Evolutionary conservation across 106 monocot genomes (phyloP).

Genomic region (Acanthochlamys bracteata): DNA sequence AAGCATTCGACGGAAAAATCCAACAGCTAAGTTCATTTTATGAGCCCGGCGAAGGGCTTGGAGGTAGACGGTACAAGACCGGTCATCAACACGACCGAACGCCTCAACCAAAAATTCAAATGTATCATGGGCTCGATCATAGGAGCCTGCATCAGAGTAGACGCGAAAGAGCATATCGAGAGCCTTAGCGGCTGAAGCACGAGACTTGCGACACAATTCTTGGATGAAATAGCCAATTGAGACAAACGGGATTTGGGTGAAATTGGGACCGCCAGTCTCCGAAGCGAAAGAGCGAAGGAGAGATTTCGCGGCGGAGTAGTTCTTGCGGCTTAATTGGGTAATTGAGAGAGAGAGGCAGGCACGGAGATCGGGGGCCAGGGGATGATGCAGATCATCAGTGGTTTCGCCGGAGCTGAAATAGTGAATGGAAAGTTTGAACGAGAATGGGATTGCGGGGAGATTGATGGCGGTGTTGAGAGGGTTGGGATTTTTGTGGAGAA

Average conservation of each 20-base stretch:
- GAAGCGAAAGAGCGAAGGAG: slow-evolving; percentile 39
- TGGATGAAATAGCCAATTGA: slow-evolving; percentile 36
- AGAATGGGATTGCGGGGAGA: no score
- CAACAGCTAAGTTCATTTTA: slow-evolving; percentile 21
- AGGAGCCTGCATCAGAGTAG: slow-evolving; percentile 42
- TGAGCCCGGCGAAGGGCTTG: slow-evolving; percentile 27
- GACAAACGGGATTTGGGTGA: slow-evolving; percentile 21
- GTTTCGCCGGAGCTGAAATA: no score
- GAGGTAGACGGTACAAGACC: slow-evolving; percentile 52
- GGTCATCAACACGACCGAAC: slow-evolving; percentile 32
- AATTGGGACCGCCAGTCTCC: slow-evolving; percentile 7
- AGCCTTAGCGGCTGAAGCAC: slow-evolving; percentile 14
- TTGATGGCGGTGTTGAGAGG: no score
- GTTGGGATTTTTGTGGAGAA: no score
- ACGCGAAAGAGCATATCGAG: slow-evolving; percentile 77
- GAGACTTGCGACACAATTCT: slow-evolving; percentile 10
- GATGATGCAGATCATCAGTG: no score
- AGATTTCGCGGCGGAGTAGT: slow-evolving; percentile 39
- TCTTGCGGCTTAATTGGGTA: slow-evolving; percentile 27
- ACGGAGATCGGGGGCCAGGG: slow-evolving; percentile 9
- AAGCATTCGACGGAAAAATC: slow-evolving; percentile 42
- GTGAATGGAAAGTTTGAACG: no score
- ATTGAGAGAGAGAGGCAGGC: slow-evolving; percentile 19
- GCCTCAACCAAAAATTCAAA: slow-evolving; percentile 40
- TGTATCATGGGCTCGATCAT: slow-evolving; percentile 30